A percentile compares a stretch with the other conserved stretches of the same genome.
These are phyloP conservation scores for Cladosporium cucumerinum DNA, from an alignment of 2,329 filamentous ascomycete genomes.

Conservation along the genomic window DNA sequence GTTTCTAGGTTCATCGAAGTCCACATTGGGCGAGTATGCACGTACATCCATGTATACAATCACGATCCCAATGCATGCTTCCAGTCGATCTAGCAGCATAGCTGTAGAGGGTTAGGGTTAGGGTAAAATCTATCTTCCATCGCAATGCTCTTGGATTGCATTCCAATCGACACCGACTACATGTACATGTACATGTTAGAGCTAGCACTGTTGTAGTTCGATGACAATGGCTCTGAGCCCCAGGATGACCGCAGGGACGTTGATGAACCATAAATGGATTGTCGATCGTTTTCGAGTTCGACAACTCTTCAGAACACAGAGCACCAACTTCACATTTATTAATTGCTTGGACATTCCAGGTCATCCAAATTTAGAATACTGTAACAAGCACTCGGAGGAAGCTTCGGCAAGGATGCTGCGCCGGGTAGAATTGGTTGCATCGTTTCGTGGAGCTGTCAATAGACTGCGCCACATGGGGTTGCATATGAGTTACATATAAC, in stretches of 20 bases:
- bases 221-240: not conserved
- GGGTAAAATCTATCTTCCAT: not conserved
- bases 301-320: not conserved
- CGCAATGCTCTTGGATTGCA: not conserved
- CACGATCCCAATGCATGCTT: not conserved
- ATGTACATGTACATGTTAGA: too few species aligned
- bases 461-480: not conserved
- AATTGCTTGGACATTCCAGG: too few species aligned
- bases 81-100: not conserved
- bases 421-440: not conserved
- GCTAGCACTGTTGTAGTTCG: not conserved
- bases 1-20: not conserved
- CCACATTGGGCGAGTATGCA: not conserved
- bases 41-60: not conserved
- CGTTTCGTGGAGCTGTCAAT: not conserved
- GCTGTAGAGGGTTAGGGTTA: not conserved
- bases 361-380: too few species aligned
- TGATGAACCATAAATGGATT: not conserved
- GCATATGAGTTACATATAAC: not conserved
- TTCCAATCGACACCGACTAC: not conserved
- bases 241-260: not conserved
- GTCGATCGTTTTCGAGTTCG: not conserved
- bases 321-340: not conserved
- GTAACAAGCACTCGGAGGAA: not conserved
- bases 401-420: not conserved